Evolutionary conservation across 2,329 filamentous ascomycete species (phyloP).

Genomic region (Pseudogymnoascus sp.): DNA sequence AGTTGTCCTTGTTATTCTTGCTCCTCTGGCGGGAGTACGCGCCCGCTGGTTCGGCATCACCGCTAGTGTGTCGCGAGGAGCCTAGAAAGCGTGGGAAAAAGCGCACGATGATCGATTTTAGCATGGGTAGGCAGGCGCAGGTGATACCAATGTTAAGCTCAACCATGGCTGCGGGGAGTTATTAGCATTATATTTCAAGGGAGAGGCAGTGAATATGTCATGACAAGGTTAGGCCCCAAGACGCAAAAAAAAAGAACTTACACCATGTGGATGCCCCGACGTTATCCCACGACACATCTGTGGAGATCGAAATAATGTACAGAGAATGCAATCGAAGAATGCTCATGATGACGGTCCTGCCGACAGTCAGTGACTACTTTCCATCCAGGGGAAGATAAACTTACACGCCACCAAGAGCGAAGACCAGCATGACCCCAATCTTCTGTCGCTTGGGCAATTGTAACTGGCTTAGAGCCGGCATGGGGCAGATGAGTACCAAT

Average conservation of each 20-base stretch:
- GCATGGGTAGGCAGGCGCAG: constrained; percentile 75
- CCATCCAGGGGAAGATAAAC: background rate
- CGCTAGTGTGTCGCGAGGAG: background rate
- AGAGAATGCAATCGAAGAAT: constrained; percentile 16
- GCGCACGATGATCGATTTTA: constrained; percentile 63
- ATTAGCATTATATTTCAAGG: background rate
- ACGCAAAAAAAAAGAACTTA: background rate
- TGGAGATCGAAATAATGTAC: constrained; percentile 8
- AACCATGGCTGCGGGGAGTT: constrained; percentile 33
- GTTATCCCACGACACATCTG: constrained; percentile 13
- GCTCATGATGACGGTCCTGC: constrained; percentile 18
- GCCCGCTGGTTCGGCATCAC: background rate
- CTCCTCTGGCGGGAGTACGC: background rate
- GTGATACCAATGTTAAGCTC: constrained; percentile 83
- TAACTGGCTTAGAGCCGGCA: constrained; percentile 16
- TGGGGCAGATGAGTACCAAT: constrained; percentile 16
- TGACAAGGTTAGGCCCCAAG: background rate
- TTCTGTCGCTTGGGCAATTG: constrained; percentile 18
- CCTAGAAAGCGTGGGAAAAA: constrained; percentile 11
- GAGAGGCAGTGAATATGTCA: background rate
- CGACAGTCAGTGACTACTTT: background rate
- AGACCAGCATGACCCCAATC: constrained; percentile 18
- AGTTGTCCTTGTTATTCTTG: background rate
- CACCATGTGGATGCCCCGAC: background rate
- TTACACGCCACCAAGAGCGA: constrained; percentile 22